Conservation (phyloP, 1,139 yeast species). For the Candida smagusa region DNA sequence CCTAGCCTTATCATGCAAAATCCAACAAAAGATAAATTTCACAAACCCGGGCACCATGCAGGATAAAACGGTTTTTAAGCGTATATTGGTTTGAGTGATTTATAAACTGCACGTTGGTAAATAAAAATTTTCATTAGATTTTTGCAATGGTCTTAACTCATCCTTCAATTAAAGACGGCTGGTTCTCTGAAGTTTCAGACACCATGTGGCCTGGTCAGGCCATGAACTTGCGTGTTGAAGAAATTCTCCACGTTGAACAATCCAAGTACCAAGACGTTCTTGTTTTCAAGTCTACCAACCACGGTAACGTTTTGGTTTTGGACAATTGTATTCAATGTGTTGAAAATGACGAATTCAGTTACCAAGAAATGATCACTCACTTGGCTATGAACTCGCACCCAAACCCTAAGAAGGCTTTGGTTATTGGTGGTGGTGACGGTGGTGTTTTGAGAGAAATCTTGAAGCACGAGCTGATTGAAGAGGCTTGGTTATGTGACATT, state of each 20-base stretch:
- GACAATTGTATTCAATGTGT: conserved; percentile 92
- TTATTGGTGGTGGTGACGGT: conserved; percentile 96
- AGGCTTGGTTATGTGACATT: conserved; percentile 86
- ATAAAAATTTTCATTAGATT: conserved; percentile 3
- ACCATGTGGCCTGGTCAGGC: conserved; percentile 97
- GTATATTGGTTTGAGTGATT: no score
- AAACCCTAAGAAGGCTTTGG: conserved; percentile 82
- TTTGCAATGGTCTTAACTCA: conserved; percentile 42
- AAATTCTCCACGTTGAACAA: conserved; percentile 74
- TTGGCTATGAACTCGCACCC: conserved; percentile 88
- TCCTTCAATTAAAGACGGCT: conserved; percentile 75
- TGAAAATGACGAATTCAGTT: conserved; percentile 91
- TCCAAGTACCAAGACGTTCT: conserved; percentile 79
- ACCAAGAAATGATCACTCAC: conserved; percentile 94
- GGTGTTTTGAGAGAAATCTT: conserved; percentile 92
- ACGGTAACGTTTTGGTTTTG: conserved; percentile 87
- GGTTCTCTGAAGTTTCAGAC: conserved; percentile 87
- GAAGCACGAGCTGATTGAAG: conserved; percentile 78
- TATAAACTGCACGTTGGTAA: background rate
- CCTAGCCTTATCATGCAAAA: no score
- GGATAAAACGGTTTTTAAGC: no score
- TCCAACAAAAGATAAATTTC: no score
- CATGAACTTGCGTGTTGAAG: conserved; percentile 77
- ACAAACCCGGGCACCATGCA: no score
- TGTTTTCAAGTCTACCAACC: conserved; percentile 81